Evolutionary conservation across 805 yeast genomes (phyloP), one percentile per base, ranked within the genome.

Genomic region (Candida xyloterini): DNA sequence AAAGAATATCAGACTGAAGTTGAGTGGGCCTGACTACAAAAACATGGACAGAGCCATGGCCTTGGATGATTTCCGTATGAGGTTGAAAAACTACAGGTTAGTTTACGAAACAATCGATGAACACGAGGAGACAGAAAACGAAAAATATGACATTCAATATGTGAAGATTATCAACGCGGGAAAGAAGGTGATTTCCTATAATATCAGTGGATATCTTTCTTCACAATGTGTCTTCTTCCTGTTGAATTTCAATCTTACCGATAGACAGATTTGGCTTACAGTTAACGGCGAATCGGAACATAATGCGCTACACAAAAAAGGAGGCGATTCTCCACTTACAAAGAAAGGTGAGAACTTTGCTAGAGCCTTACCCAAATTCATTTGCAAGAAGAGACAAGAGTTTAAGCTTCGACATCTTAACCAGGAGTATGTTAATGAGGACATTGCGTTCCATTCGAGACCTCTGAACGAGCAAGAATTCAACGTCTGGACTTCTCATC

Each of bases 91-190:
- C 57, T 91, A 91, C 60, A 91, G 89, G 58, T 77, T 73, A 59
- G 96, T 91, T 1, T 91, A 91, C 62, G 90, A 93, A 61, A 84
- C 96, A 1, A 82, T 91, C 26, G 95, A 84, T 48, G 95, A 86
- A 33, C 51, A 44, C 16, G 68, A 63, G 45, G 63, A 63, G 31
- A 45, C 42, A 5, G 81, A 76, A 34, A 62, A 62, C 33, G 74
- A 68, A 40, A 70, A 69, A 42, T 57, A 58, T 25, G 69, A 74
- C 35, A 73, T 71, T 46, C 82, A 76, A 52, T 79, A 76, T 45
- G 75, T 80, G 27, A 79, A 80, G 53, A 76, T 80, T 62, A 70
- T 80, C 27, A 76, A 80, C 52, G 82, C 81, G 5, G 81, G 81
- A 18, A 73, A 72, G 51, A 74, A 76, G 53, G 67, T 79, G 14